A percentile compares a stretch with the other conserved stretches of the same genome.
These are phyloP conservation scores for Exidia glandulosa DNA, from an alignment of 768 basidiomycete genomes.

Conservation along the genomic window DNA sequence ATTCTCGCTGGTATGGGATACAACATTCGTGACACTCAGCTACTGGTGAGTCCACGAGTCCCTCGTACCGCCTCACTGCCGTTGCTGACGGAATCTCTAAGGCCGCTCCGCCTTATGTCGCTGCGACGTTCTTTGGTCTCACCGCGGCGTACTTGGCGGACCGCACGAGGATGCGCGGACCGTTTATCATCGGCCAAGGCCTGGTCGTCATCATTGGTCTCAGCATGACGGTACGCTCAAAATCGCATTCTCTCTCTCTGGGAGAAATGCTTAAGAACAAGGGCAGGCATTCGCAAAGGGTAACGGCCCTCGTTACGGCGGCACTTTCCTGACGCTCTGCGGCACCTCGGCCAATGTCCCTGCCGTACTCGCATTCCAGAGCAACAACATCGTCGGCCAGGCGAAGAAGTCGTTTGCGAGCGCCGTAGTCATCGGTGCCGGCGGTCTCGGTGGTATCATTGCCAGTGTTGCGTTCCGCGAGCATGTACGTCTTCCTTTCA, in stretches of 20 bases:
- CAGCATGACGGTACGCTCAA: slow-evolving; percentile 1
- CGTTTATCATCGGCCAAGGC: slow-evolving; percentile 13
- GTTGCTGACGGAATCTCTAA: slow-evolving; percentile 13
- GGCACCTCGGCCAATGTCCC: not conserved
- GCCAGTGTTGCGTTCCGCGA: slow-evolving; percentile 7
- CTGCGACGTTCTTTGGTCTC: slow-evolving; percentile 13
- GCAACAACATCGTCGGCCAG: slow-evolving; percentile 13
- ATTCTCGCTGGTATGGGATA: slow-evolving; percentile 13
- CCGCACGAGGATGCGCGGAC: slow-evolving; percentile 10
- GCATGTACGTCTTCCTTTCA: too few species aligned
- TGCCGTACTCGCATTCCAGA: slow-evolving; percentile 3
- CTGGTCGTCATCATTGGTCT: slow-evolving; percentile 12
- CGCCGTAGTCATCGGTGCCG: slow-evolving; percentile 11
- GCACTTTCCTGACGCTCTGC: not conserved
- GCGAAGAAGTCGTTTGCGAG: slow-evolving; percentile 12
- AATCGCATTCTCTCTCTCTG: not conserved
- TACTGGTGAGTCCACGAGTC: slow-evolving; percentile 11
- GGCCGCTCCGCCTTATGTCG: slow-evolving; percentile 15
- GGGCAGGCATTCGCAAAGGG: not conserved
- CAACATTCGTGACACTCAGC: slow-evolving; percentile 8
- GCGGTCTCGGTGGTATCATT: slow-evolving; percentile 13
- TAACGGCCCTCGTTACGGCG: not conserved
- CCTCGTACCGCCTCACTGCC: slow-evolving; percentile 9
- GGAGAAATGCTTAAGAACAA: not conserved
- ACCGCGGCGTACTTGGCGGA: slow-evolving; percentile 11